Conservation (phyloP, 495 filamentous ascomycete genomes). For the Hypoxylon intermedium region DNA sequence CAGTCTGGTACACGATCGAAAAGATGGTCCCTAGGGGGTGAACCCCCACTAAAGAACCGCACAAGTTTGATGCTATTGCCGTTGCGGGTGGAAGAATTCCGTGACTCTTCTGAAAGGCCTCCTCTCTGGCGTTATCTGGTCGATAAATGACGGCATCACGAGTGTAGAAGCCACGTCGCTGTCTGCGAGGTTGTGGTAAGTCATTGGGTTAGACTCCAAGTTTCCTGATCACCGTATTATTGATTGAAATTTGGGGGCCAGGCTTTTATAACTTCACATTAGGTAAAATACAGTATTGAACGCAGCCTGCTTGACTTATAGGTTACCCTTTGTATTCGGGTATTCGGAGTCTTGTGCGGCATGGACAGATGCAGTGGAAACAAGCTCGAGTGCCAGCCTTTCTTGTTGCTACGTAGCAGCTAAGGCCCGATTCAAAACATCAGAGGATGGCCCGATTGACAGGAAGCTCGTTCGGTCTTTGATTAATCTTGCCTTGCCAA, state of each 20-base stretch:
- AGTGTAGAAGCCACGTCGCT: too few species aligned
- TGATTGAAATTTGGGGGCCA: slow-evolving; percentile 20
- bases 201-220: background rate
- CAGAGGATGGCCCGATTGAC: slow-evolving; percentile 38
- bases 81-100: slow-evolving; percentile 21
- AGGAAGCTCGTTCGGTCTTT: slow-evolving; percentile 38
- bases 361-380: background rate
- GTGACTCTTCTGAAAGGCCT: slow-evolving; percentile 13
- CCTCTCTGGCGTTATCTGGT: slow-evolving; percentile 12
- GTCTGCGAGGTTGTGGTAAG: too few species aligned
- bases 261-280: too few species aligned
- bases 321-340: too few species aligned
- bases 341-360: slow-evolving; percentile 2
- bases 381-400: slow-evolving; percentile 8
- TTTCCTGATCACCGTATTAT: background rate
- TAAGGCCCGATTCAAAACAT: slow-evolving; percentile 38
- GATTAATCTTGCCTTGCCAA: slow-evolving; percentile 37
- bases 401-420: slow-evolving; percentile 19
- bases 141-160: background rate
- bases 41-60: slow-evolving; percentile 25
- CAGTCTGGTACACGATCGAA: slow-evolving; percentile 29
- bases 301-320: slow-evolving; percentile 25
- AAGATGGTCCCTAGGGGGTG: slow-evolving; percentile 22
- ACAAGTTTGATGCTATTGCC: slow-evolving; percentile 16
- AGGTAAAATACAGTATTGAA: slow-evolving; percentile 15